Conservation (phyloP, 768 basidiomycete genomes). For the Sporobolomyces phaffii region DNA sequence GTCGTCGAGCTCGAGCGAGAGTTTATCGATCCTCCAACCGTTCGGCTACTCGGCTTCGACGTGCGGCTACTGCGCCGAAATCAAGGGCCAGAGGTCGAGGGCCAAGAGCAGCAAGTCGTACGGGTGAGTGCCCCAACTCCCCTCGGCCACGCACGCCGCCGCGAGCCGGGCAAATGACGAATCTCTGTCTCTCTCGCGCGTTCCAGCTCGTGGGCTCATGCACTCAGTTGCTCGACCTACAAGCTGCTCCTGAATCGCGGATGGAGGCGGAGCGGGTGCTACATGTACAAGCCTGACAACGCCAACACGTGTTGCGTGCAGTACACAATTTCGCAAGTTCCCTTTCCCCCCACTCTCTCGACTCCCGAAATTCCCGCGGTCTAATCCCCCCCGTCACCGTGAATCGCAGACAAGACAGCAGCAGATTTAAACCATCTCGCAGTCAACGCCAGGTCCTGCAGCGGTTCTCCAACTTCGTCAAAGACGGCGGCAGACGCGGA, state of each 20-base stretch:
- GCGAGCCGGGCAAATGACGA: neutral
- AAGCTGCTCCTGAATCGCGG: slow-evolving; percentile 48
- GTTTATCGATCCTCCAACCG: slow-evolving; percentile 29
- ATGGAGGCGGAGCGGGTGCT: slow-evolving; percentile 50
- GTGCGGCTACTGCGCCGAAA: slow-evolving; percentile 35
- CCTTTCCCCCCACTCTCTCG: neutral
- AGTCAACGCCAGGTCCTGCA: slow-evolving; percentile 70
- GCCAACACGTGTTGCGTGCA: slow-evolving; percentile 80
- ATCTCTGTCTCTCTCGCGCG: too few relatives aligned
- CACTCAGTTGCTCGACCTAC: slow-evolving; percentile 42
- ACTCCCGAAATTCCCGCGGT: neutral
- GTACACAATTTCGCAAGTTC: slow-evolving; percentile 76
- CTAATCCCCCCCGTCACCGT: neutral
- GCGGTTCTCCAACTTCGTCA: slow-evolving; percentile 70
- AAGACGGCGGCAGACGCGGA: slow-evolving; percentile 47
- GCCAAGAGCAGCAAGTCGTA: slow-evolving; percentile 25
- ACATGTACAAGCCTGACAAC: slow-evolving; percentile 83
- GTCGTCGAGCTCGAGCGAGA: neutral
- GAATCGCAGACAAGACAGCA: slow-evolving; percentile 59
- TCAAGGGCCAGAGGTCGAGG: slow-evolving; percentile 3
- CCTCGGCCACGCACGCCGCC: neutral
- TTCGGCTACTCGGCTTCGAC: slow-evolving; percentile 5
- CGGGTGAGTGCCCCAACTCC: slow-evolving; percentile 17
- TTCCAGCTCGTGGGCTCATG: slow-evolving; percentile 35
- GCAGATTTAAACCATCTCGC: slow-evolving; percentile 62